A percentile compares a stretch with the other conserved stretches of the same genome.
Conservation (phyloP, 2,329 filamentous ascomycete species). For the Penicillium hordei region DNA sequence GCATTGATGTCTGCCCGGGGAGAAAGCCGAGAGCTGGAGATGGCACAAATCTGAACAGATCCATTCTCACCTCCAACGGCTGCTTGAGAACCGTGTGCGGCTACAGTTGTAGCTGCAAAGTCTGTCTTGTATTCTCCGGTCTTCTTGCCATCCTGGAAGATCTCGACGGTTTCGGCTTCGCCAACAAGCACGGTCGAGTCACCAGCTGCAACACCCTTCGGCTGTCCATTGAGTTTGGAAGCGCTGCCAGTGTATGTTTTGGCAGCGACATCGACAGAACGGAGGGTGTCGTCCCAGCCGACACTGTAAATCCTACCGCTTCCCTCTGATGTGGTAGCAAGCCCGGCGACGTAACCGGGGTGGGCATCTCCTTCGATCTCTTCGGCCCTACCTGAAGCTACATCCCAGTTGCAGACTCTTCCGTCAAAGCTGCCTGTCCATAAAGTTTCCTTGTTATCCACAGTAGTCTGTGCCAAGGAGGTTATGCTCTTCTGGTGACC, state of each 20-base stretch:
- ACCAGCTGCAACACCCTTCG: slow-evolving; percentile 67
- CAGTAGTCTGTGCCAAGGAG: slow-evolving; percentile 61
- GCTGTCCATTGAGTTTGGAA: slow-evolving; percentile 72
- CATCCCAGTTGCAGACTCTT: slow-evolving; percentile 79
- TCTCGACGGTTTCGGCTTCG: slow-evolving; percentile 58
- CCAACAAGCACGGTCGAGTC: slow-evolving; percentile 58
- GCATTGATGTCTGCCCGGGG: slow-evolving; percentile 61
- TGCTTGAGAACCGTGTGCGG: slow-evolving; percentile 65
- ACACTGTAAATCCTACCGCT: slow-evolving; percentile 72
- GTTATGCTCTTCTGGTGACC: slow-evolving; percentile 93
- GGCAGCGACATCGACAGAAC: slow-evolving; percentile 71
- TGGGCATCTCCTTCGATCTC: slow-evolving; percentile 77
- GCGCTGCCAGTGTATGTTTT: slow-evolving; percentile 72
- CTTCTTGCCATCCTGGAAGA: slow-evolving; percentile 59
- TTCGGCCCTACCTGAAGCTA: slow-evolving; percentile 65
- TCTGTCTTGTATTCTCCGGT: slow-evolving; percentile 61
- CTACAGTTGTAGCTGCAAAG: slow-evolving; percentile 69
- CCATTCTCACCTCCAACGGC: slow-evolving; percentile 77
- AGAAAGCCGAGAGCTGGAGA: slow-evolving; percentile 56
- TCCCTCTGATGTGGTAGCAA: slow-evolving; percentile 58
- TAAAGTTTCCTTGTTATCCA: slow-evolving; percentile 59
- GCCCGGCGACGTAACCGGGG: slow-evolving; percentile 79
- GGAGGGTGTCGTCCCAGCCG: slow-evolving; percentile 90
- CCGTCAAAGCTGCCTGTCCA: slow-evolving; percentile 94
- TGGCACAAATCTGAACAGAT: slow-evolving; percentile 70